phyloP scores from a whole-genome alignment of 2,329 filamentous ascomycete species.

The Mollisiaceae sp. region DNA sequence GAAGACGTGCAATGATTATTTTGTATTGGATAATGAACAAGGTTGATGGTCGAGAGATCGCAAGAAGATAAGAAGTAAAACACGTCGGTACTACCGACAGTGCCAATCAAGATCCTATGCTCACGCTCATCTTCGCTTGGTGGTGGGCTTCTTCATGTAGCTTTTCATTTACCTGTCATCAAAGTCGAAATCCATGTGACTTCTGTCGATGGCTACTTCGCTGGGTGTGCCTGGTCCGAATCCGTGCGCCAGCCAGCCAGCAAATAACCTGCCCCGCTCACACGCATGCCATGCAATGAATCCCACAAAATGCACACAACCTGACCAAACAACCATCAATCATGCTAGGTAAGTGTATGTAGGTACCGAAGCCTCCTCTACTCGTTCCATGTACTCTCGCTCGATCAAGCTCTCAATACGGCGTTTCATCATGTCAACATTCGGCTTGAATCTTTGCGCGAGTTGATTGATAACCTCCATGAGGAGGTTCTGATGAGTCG shows the following conservation, averaged over 20 bases:
- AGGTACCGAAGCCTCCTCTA: constrained; percentile 66
- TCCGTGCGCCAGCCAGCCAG: constrained; percentile 1
- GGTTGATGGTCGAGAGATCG: constrained; percentile 44
- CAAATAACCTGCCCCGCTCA: constrained; percentile 7
- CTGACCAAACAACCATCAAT: constrained; percentile 6
- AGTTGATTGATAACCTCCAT: constrained; percentile 76
- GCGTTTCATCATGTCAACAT: constrained; percentile 78
- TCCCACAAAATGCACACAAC: constrained; percentile 5
- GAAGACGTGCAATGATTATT: constrained; percentile 42
- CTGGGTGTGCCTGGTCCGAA: neutral
- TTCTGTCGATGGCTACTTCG: neutral
- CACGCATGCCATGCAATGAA: constrained; percentile 13
- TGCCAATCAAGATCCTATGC: too few relatives aligned
- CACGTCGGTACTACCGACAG: neutral
- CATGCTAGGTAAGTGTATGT: constrained; percentile 75
- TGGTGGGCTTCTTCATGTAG: neutral
- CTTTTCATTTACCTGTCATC: constrained; percentile 2
- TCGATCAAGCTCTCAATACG: constrained; percentile 79
- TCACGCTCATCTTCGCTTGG: neutral
- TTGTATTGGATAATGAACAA: constrained; percentile 44
- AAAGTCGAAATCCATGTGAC: neutral
- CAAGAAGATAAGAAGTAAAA: constrained; percentile 21
- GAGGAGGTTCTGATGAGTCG: constrained; percentile 71
- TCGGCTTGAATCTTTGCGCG: constrained; percentile 72
- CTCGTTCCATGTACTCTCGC: constrained; percentile 77